Evolutionary conservation across 139 green algal species (phyloP).

Genomic region (Coccomyxa sp.): DNA sequence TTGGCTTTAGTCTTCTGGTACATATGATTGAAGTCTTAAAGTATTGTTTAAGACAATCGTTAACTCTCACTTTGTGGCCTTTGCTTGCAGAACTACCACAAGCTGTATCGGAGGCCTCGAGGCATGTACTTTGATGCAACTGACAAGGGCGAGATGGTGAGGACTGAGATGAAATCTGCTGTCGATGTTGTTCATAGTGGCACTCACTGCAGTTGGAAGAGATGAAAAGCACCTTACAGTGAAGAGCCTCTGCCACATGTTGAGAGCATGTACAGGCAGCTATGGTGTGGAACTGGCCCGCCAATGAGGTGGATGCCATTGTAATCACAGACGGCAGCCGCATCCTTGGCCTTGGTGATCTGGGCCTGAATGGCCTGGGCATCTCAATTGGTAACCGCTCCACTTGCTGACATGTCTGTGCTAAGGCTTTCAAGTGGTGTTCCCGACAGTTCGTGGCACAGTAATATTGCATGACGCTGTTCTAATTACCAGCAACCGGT

Average conservation of each 20-base stretch:
- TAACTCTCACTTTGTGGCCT: neutral
- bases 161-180: neutral
- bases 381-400: constrained; percentile 53
- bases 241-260: neutral
- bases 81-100: constrained; percentile 39
- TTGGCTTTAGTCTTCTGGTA: neutral
- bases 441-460: neutral
- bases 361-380: constrained; percentile 73
- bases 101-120: constrained; percentile 65
- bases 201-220: neutral
- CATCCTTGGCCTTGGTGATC: constrained; percentile 83
- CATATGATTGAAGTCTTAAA: neutral
- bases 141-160: constrained; percentile 77
- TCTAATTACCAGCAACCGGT: neutral
- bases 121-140: constrained; percentile 89
- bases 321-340: constrained; percentile 66
- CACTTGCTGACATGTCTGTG: neutral
- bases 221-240: neutral
- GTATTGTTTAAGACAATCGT: neutral
- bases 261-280: constrained; percentile 22
- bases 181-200: neutral
- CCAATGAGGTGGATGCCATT: constrained; percentile 59
- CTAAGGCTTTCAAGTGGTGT: neutral
- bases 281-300: constrained; percentile 61
- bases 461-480: too few relatives aligned